Evolutionary conservation across 2,329 filamentous ascomycete genomes (phyloP), one percentile per base, ranked within the genome.

Genomic region (Tolypocladium sp.): DNA sequence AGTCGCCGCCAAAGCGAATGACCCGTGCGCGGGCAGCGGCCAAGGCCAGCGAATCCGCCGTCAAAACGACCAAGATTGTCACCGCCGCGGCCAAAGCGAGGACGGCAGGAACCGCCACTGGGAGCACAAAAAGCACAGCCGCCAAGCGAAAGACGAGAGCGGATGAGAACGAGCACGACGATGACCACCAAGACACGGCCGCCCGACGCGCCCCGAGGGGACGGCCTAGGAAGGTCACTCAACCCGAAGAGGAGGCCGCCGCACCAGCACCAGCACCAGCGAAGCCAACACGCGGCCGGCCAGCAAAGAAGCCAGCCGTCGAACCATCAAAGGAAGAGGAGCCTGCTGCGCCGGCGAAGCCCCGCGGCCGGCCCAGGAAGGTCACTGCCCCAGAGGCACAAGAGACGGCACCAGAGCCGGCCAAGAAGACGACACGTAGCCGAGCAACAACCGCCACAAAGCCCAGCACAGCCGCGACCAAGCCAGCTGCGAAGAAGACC

Each of bases 1-100:
- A 82, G 63, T 84, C 81, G 60, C 82, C 83, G 57, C 83, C 82
- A 41, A 84, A 84, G 72, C 80, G 83, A 63, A 78, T 85, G 67
- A 85, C 83, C 62, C 79, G 83, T 57, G 73, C 77, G 53, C 71
- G 77, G 60, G 76, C 77, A 38, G 76, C 76, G 35, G 76, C 76
- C 51, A 79, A 75, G 67, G 69, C 69, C 40, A 68, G 64, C 57
- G 73, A 77, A 59, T 67, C 73, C 33, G 67, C 70, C 49, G 65
- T 65, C 13, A 74, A 77, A 65, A 73, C 74, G 2, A 75, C 77
- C 60, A 80, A 73, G 61, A 74, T 79, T 62, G 72, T 79, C 61
- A 80, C 80, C 64, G 75, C 80, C 59, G 74, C 79, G 17, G 74
- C 79, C 38, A 79, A 77, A 66, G 74, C 80, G 51, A 82, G 76